Conservation (phyloP, 1,139 yeast species). For the Candida labiduridarum region DNA sequence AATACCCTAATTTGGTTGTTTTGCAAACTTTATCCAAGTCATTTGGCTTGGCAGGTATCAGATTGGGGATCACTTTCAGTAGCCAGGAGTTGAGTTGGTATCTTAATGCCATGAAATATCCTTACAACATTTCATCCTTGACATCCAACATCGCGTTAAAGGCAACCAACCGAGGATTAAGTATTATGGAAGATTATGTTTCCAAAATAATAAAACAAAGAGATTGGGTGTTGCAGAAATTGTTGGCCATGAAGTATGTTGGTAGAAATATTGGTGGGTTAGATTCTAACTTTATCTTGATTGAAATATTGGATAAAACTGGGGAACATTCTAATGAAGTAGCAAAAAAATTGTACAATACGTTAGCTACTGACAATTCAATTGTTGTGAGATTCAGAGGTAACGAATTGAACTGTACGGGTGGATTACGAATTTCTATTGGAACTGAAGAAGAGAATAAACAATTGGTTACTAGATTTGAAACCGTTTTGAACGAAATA, state of each 20-base stretch:
- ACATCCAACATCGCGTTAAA: conserved; percentile 76
- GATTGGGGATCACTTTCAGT: conserved; percentile 81
- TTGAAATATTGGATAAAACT: conserved; percentile 64
- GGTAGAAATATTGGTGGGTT: conserved; percentile 83
- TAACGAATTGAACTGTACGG: conserved; percentile 81
- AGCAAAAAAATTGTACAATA: conserved; percentile 67
- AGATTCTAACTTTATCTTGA: conserved; percentile 81
- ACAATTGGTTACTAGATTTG: conserved; percentile 53
- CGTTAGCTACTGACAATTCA: conserved; percentile 68
- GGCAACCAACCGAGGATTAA: conserved; percentile 65
- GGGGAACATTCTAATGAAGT: conserved; percentile 69
- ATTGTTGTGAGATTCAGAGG: conserved; percentile 94
- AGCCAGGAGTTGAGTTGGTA: conserved; percentile 60
- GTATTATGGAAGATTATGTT: conserved; percentile 59
- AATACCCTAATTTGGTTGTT: conserved; percentile 81
- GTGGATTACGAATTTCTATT: conserved; percentile 82
- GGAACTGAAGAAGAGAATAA: conserved; percentile 82
- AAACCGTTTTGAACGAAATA: conserved; percentile 15
- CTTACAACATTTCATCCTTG: conserved; percentile 86
- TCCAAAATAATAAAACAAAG: conserved; percentile 58
- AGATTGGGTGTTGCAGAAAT: conserved; percentile 47
- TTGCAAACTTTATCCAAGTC: conserved; percentile 92
- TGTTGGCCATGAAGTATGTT: conserved; percentile 59
- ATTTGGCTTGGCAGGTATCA: conserved; percentile 93
- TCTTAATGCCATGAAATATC: conserved; percentile 90